phyloP scores from a whole-genome alignment of 169 alveolate species.

The Plasmodium adleri region DNA sequence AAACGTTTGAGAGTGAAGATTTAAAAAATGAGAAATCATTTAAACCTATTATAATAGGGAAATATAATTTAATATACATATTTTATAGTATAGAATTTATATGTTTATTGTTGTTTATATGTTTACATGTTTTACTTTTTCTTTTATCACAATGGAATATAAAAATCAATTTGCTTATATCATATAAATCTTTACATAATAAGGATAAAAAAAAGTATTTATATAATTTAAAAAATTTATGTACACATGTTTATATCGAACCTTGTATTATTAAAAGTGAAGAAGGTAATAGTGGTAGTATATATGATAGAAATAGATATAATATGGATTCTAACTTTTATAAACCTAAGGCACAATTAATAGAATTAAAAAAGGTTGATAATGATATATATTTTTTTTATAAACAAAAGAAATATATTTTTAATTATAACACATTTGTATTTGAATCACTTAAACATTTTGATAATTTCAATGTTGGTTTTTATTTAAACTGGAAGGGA shows the following conservation, averaged over 20 bases:
- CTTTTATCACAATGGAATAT: constrained; percentile 69
- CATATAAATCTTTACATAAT: constrained; percentile 11
- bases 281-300: neutral
- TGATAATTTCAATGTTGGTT: constrained; percentile 75
- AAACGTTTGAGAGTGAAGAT: neutral
- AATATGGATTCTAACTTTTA: constrained; percentile 57
- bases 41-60: constrained; percentile 67
- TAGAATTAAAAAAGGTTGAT: constrained; percentile 70
- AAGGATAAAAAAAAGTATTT: constrained; percentile 16
- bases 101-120: constrained; percentile 35
- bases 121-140: constrained; percentile 32
- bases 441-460: constrained; percentile 84
- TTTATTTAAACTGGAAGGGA: constrained; percentile 80
- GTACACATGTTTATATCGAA: constrained; percentile 72
- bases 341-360: constrained; percentile 58
- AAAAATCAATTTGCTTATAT: constrained; percentile 13
- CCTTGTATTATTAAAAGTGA: constrained; percentile 16
- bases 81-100: constrained; percentile 68
- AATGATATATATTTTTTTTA: constrained; percentile 75
- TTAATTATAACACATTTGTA: constrained; percentile 54
- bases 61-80: constrained; percentile 53
- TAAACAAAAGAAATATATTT: constrained; percentile 81
- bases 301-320: constrained; percentile 31
- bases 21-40: constrained; percentile 14
- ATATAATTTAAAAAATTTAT: constrained; percentile 25